Conservation (phyloP, 2,329 filamentous ascomycete species). For the Graphilbum fragrans region DNA sequence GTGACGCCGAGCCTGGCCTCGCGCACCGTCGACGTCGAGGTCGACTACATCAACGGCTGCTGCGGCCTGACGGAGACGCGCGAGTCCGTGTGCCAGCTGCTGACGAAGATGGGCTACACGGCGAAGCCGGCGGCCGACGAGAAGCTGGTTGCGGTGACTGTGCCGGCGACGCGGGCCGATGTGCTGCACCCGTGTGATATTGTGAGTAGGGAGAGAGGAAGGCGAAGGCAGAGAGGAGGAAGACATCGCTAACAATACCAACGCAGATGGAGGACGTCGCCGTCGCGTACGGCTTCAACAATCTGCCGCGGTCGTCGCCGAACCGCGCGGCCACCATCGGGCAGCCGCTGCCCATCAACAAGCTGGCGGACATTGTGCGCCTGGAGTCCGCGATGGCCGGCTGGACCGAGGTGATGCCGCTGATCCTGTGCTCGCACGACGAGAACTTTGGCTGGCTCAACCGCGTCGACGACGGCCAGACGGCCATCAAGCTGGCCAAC, state of each 20-base stretch:
- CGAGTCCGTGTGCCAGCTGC: constrained; percentile 62
- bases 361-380: constrained; percentile 83
- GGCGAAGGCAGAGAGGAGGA: too few relatives aligned
- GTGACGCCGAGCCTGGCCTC: constrained; percentile 72
- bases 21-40: constrained; percentile 65
- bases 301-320: constrained; percentile 75
- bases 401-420: constrained; percentile 90
- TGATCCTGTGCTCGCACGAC: constrained; percentile 94
- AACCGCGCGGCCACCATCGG: constrained; percentile 79
- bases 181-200: constrained; percentile 94
- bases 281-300: constrained; percentile 96
- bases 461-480: constrained; percentile 73
- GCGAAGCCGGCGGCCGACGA: constrained; percentile 60
- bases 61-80: constrained; percentile 70
- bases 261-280: constrained; percentile 82
- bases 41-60: constrained; percentile 89
- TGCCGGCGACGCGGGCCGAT: constrained; percentile 85
- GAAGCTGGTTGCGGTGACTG: constrained; percentile 65
- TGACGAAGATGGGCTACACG: constrained; percentile 82
- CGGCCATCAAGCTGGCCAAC: constrained; percentile 76
- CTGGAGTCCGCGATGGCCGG: constrained; percentile 84
- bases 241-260: too few relatives aligned
- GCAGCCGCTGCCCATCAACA: constrained; percentile 82
- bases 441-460: constrained; percentile 97
- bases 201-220: too few relatives aligned